These are phyloP conservation scores for Papiliotrema terrestris DNA, from an alignment of 1,284 basidiomycete genomes.

Conservation along the genomic window DNA sequence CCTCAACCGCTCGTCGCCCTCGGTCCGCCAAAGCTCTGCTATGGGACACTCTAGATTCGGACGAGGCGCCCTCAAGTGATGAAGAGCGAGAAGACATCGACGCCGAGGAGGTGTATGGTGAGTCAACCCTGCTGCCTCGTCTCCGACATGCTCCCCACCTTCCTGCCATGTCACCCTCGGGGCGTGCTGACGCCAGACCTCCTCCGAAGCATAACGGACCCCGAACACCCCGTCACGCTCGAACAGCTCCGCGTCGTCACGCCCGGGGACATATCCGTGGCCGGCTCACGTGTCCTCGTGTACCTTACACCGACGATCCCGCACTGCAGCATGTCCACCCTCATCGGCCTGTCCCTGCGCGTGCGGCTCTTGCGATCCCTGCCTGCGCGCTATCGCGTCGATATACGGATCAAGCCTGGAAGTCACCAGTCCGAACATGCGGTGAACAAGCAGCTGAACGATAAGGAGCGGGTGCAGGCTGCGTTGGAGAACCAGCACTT, in stretches of 20 bases:
- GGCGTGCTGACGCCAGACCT: conserved; percentile 60
- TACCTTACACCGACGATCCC: conserved; percentile 97
- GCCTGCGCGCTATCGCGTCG: conserved; percentile 89
- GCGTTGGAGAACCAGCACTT: conserved; percentile 89
- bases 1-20: conserved; percentile 10
- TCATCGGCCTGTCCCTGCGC: conserved; percentile 91
- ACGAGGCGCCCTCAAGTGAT: not conserved
- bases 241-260: conserved; percentile 96
- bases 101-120: conserved; percentile 57
- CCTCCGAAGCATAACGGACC: conserved; percentile 88
- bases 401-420: conserved; percentile 87
- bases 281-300: conserved; percentile 69
- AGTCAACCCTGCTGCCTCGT: conserved; percentile 14
- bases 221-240: conserved; percentile 91
- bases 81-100: conserved; percentile 50
- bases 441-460: conserved; percentile 98
- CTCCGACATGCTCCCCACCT: not conserved
- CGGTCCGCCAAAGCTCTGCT: conserved; percentile 23
- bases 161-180: conserved; percentile 55
- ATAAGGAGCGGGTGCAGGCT: conserved; percentile 97
- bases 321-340: conserved; percentile 95
- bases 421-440: conserved; percentile 93
- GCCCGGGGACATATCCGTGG: conserved; percentile 75
- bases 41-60: conserved; percentile 54
- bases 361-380: conserved; percentile 86